phyloP scores from a whole-genome alignment of 139 green algal species.

The Bryopsis sp. region DNA sequence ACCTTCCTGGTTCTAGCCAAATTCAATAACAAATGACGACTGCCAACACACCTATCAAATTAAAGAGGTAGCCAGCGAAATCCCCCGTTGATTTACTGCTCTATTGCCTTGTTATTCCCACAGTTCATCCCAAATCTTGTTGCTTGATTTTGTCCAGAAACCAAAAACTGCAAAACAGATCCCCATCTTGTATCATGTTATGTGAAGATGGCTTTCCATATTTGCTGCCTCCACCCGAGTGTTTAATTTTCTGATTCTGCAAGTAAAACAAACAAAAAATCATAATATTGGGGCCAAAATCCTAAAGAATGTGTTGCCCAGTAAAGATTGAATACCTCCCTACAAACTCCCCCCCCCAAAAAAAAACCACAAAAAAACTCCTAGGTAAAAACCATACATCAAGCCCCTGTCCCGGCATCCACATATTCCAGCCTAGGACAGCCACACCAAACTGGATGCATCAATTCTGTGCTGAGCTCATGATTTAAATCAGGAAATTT shows the following conservation, averaged over 20 bases:
- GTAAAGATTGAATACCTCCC: background rate
- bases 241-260: background rate
- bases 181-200: background rate
- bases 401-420: no score
- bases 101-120: conserved; percentile 1
- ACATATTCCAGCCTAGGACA: background rate
- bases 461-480: background rate
- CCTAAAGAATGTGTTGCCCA: background rate
- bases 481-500: no score
- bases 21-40: no score
- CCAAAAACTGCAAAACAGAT: conserved; percentile 9
- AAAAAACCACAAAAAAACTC: background rate
- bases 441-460: background rate
- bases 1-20: no score
- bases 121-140: background rate
- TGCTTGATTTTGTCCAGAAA: conserved; percentile 12
- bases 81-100: background rate
- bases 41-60: no score
- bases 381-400: no score
- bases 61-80: conserved; percentile 13
- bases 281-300: background rate
- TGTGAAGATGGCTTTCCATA: background rate
- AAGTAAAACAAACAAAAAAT: background rate
- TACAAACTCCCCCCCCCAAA: background rate
- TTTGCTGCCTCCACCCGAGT: background rate